Base-by-base conservation (phyloP, 306 rosid genomes). In the Casuarina cunninghamiana region DNA sequence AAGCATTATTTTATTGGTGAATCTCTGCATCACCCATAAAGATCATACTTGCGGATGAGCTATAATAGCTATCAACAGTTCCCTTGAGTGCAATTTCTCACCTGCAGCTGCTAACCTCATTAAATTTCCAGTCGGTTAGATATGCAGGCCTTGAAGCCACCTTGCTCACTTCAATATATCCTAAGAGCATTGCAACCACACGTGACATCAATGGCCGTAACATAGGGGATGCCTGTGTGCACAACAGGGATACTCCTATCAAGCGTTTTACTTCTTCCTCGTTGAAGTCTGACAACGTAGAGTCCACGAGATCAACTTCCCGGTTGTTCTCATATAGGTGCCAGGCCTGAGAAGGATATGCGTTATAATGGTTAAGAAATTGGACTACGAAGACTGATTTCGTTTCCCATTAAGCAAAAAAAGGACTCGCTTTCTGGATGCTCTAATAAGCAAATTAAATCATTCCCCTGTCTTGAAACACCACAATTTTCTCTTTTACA, bases 131-230 rank as follows among this genome's bases (percentile, higher is more conserved):
- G 46, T 87, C 97, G 6, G 89, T 80, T 50, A 91, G 46, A 85
- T 91, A 91, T 37, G 88, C 91, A 7, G 93, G 97, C 82, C 70
- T 84, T 35, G 93, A 35, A 73, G 83, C 80, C 37, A 83, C 87
- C 39, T 77, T 1, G 61, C 79, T 55, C 84, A 89, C 93, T 80
- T 89, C 93, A 2, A 76, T 54, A 75, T 89, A 88, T 79, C 93
- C 93, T 0, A 86, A 73, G 70, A 91, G 89, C 93, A 91, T 91
- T 45, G 49, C 11, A 8, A 45, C 88, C n/a, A 87, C 93, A 5
- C 88, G 88, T 2, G 97, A 89, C 97, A 91, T 91, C 1, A 88
- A 67, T 53, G 93, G 97, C 41, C 91, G 83, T 67, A 78, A 82
- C 26, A 49, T 37, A 42, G 93, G 93, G 10, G 92, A 83, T 80